phyloP scores from a whole-genome alignment of 768 basidiomycete genomes.

The Xanthoconium purpureum region DNA sequence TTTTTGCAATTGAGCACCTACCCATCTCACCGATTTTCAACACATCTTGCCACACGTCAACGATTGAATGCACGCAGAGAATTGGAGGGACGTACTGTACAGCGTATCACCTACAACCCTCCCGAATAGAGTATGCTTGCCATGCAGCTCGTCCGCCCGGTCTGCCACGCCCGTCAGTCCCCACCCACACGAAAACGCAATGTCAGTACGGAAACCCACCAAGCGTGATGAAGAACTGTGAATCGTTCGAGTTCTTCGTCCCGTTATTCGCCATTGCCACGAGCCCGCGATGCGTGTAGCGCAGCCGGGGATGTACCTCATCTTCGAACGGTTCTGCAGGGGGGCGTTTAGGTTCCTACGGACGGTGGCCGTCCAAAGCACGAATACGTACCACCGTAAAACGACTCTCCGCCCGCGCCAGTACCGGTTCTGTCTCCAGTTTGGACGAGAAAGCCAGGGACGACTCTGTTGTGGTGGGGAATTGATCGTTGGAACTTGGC shows the following conservation, averaged over 20 bases:
- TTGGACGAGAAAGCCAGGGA: slow-evolving; percentile 90
- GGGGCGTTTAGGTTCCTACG: neutral
- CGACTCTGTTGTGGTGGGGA: slow-evolving; percentile 47
- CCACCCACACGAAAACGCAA: too few species aligned
- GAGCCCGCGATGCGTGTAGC: slow-evolving; percentile 85
- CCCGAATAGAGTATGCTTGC: slow-evolving; percentile 95
- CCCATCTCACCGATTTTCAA: slow-evolving; percentile 90
- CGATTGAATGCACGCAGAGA: neutral
- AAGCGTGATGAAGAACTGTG: slow-evolving; percentile 94
- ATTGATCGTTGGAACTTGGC: neutral
- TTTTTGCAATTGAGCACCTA: slow-evolving; percentile 26
- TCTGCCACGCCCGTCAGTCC: slow-evolving; percentile 42
- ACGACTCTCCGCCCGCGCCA: slow-evolving; percentile 89
- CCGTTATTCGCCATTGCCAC: slow-evolving; percentile 95
- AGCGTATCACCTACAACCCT: slow-evolving; percentile 83
- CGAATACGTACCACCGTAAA: slow-evolving; percentile 74
- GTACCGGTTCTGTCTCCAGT: slow-evolving; percentile 92
- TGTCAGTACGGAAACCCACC: slow-evolving; percentile 42
- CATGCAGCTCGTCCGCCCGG: slow-evolving; percentile 87
- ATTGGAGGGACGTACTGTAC: slow-evolving; percentile 59
- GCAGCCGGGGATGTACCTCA: slow-evolving; percentile 89
- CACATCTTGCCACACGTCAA: slow-evolving; percentile 54
- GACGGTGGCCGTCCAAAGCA: neutral
- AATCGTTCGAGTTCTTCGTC: slow-evolving; percentile 83
- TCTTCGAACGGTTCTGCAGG: slow-evolving; percentile 83